These are phyloP conservation scores for Colletotrichum limetticola DNA, from an alignment of 2,329 filamentous ascomycete genomes.

Conservation along the genomic window DNA sequence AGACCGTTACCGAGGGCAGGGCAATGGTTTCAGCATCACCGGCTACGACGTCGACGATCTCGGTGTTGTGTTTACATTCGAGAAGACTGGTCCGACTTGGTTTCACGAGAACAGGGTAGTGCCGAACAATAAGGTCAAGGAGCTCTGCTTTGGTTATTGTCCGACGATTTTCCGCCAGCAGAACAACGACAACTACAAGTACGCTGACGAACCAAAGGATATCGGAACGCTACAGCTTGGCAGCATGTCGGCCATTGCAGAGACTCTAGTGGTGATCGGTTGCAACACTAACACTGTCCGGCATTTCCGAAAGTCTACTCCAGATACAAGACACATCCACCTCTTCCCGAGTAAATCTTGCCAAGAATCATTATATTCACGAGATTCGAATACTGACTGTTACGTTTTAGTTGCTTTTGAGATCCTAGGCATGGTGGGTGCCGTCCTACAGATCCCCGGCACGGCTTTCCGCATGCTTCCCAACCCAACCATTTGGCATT, in stretches of 20 bases:
- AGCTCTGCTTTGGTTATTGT: slow-evolving; percentile 52
- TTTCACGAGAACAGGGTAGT: slow-evolving; percentile 50
- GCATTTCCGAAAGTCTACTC: slow-evolving; percentile 39
- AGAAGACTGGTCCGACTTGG: slow-evolving; percentile 47
- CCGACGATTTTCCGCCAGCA: slow-evolving; percentile 48
- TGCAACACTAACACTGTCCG: slow-evolving; percentile 48
- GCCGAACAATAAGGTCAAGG: slow-evolving; percentile 49
- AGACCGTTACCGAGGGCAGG: slow-evolving; percentile 49
- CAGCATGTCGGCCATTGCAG: slow-evolving; percentile 44
- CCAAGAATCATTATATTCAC: rapidly evolving
- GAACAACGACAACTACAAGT: slow-evolving; percentile 21
- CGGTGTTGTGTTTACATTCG: slow-evolving; percentile 52
- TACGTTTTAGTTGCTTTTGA: slow-evolving; percentile 47
- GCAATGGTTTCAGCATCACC: slow-evolving; percentile 48
- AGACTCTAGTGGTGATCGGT: slow-evolving; percentile 51
- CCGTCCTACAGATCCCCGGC: slow-evolving; percentile 47
- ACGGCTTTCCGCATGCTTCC: slow-evolving; percentile 53
- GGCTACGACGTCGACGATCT: slow-evolving; percentile 46
- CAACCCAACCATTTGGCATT: slow-evolving; percentile 60
- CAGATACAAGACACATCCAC: slow-evolving; percentile 36
- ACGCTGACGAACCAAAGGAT: slow-evolving; percentile 38
- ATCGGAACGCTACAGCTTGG: slow-evolving; percentile 35
- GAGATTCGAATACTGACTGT: neutral
- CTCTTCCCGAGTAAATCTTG: slow-evolving; percentile 39
- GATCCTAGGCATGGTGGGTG: slow-evolving; percentile 53